Conservation (phyloP, 306 rosid genomes). For the Dalbergia oliveri region DNA sequence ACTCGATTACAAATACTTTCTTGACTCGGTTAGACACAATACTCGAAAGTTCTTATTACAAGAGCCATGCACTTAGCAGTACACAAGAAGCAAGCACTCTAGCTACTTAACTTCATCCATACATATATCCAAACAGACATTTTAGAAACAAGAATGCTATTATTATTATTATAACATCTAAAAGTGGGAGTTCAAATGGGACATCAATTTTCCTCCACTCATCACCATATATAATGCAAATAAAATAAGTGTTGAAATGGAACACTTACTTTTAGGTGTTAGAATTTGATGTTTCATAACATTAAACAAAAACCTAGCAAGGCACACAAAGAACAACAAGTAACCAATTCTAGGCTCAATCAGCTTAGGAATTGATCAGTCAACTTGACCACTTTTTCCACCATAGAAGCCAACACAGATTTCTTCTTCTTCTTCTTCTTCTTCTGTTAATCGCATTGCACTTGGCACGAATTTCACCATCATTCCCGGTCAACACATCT, state of each 20-base stretch:
- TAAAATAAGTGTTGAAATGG: too few relatives aligned
- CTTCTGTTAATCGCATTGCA: slow-evolving; percentile 60
- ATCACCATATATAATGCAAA: too few relatives aligned
- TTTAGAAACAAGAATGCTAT: too few relatives aligned
- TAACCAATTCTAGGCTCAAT: background rate
- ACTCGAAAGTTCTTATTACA: too few relatives aligned
- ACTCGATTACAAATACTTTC: too few relatives aligned
- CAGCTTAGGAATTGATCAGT: slow-evolving; percentile 5
- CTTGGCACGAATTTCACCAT: slow-evolving; percentile 65
- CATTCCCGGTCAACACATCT: slow-evolving; percentile 56
- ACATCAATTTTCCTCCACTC: too few relatives aligned
- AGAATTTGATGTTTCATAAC: too few relatives aligned
- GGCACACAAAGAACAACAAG: background rate
- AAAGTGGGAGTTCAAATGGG: too few relatives aligned
- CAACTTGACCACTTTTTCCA: slow-evolving; percentile 42
- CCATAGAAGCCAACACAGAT: slow-evolving; percentile 30
- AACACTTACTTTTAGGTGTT: too few relatives aligned
- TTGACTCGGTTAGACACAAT: too few relatives aligned
- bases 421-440: background rate
- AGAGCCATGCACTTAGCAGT: background rate
- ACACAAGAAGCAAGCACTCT: too few relatives aligned
- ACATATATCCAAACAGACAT: background rate
- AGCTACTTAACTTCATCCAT: background rate
- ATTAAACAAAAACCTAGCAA: background rate
- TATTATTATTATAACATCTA: too few relatives aligned